phyloP scores from a whole-genome alignment of 805 yeast species.

The Candida ipomoeae region DNA sequence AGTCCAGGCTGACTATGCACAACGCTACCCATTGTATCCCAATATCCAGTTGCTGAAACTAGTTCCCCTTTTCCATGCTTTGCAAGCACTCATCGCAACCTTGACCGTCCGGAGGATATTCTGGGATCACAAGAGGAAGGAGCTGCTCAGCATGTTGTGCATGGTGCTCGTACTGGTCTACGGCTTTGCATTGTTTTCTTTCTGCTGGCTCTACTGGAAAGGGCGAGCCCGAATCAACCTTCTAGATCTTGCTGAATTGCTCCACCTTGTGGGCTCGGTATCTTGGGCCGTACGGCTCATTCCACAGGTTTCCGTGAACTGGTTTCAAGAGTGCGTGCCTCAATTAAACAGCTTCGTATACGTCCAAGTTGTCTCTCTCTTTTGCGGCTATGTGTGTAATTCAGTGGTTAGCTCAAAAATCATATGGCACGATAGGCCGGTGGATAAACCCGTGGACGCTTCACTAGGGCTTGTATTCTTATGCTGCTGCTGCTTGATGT shows the following conservation, averaged over 20 bases:
- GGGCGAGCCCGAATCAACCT: conserved; percentile 11
- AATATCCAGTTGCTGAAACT: background rate
- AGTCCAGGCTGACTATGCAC: conserved; percentile 7
- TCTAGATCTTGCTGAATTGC: conserved; percentile 15
- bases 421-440: conserved; percentile 9
- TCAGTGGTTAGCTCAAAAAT: background rate
- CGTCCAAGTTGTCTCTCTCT: background rate
- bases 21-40: conserved; percentile 13
- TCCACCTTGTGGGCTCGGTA: conserved; percentile 10
- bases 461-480: conserved; percentile 4
- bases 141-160: conserved; percentile 13
- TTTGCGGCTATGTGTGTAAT: background rate
- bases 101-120: conserved; percentile 2
- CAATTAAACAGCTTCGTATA: conserved; percentile 3
- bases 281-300: conserved; percentile 12
- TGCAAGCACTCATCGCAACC: background rate
- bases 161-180: conserved; percentile 4
- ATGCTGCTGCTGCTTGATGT: conserved; percentile 1
- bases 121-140: conserved; percentile 5
- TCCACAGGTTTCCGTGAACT: conserved; percentile 15
- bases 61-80: background rate
- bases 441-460: conserved; percentile 7
- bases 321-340: conserved; percentile 12
- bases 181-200: background rate
- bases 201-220: conserved; percentile 2